Evolutionary conservation across 352 stramenopile species (phyloP).

Genomic region (Blastocystis sp.): DNA sequence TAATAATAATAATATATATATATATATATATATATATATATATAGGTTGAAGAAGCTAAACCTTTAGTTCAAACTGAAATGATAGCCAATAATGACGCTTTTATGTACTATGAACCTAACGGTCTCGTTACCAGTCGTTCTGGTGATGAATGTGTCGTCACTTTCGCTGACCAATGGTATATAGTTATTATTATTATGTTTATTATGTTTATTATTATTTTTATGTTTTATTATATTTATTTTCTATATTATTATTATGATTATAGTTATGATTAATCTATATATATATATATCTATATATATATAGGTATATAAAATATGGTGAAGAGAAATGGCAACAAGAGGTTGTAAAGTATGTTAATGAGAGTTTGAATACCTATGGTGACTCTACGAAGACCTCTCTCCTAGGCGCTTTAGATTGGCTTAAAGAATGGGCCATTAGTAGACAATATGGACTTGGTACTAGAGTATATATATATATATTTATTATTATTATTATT

Average conservation of each 20-base stretch:
- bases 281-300: background rate
- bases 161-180: conserved; percentile 97
- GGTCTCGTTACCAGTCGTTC: conserved; percentile 80
- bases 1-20: conserved; percentile 46
- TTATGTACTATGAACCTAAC: conserved; percentile 95
- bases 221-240: no score
- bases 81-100: conserved; percentile 68
- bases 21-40: conserved; percentile 39
- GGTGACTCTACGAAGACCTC: conserved; percentile 35
- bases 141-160: conserved; percentile 96
- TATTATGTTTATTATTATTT: no score
- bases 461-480: conserved; percentile 43
- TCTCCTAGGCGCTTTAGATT: conserved; percentile 88
- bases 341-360: conserved; percentile 76
- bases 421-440: conserved; percentile 97
- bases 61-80: conserved; percentile 80
- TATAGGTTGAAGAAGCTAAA: conserved; percentile 87
- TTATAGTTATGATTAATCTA: conserved; percentile 53
- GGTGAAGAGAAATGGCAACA: conserved; percentile 89
- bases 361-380: conserved; percentile 62
- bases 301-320: conserved; percentile 56
- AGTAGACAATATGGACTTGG: conserved; percentile 87
- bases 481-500: background rate
- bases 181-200: no score
- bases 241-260: no score